Percentiles rank a stretch among this genome's conserved stretches.
Evolutionary conservation across 306 rosid species (phyloP).

Genomic region (Aeschynomene evenia): DNA sequence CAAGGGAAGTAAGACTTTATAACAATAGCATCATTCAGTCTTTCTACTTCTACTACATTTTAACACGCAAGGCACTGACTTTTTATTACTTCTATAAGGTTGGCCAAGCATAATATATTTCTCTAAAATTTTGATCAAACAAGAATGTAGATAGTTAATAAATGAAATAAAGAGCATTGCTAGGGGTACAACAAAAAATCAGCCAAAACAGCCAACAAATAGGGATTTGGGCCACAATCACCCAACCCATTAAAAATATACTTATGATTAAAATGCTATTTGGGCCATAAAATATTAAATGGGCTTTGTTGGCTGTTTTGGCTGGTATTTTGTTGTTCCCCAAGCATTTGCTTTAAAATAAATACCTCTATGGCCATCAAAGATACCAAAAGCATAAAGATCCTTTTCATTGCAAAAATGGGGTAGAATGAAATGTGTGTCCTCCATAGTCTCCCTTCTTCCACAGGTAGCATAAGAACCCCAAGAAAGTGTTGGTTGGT

Average conservation of each 20-base stretch:
- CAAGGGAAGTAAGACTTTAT: too few species aligned
- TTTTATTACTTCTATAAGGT: neutral
- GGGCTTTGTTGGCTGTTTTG: too few species aligned
- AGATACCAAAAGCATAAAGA: slow-evolving; percentile 76
- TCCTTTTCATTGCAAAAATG: slow-evolving; percentile 55
- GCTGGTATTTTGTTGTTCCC: too few species aligned
- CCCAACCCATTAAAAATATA: too few species aligned
- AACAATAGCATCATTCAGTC: too few species aligned
- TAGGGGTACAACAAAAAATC: too few species aligned
- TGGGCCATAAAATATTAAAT: too few species aligned
- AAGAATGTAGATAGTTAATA: slow-evolving; percentile 1
- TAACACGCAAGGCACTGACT: neutral
- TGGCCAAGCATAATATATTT: neutral
- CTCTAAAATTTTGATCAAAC: neutral
- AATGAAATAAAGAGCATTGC: slow-evolving; percentile 22
- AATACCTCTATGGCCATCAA: slow-evolving; percentile 93
- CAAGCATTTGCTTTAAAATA: too few species aligned
- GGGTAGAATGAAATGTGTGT: slow-evolving; percentile 78
- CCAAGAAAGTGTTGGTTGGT: slow-evolving; percentile 72
- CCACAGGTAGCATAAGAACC: slow-evolving; percentile 96
- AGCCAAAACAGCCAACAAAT: too few species aligned
- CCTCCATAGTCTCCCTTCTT: slow-evolving; percentile 96
- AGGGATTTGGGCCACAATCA: too few species aligned
- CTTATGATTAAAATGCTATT: too few species aligned
- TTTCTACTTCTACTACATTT: neutral